Conservation (phyloP, 2,329 filamentous ascomycete genomes). For the Colletotrichum sublineola region DNA sequence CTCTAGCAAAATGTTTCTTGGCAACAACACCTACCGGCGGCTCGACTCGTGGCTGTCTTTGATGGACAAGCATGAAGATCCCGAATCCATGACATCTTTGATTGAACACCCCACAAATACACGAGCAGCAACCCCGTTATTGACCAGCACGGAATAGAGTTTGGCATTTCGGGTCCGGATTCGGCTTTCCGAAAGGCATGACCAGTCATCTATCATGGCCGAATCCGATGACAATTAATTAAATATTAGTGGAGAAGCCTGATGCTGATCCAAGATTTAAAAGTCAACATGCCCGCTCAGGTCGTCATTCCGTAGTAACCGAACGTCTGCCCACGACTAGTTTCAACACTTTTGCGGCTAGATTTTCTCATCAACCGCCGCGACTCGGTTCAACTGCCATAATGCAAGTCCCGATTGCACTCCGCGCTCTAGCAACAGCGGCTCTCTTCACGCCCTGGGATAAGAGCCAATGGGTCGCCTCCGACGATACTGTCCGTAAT, state of each 20-base stretch:
- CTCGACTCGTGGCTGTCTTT: constrained; percentile 12
- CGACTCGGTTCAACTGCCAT: neutral
- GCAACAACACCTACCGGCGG: constrained; percentile 12
- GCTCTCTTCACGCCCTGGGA: constrained; percentile 66
- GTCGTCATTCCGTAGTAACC: too few relatives aligned
- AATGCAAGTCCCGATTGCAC: constrained; percentile 31
- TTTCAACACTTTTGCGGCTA: neutral
- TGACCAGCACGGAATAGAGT: constrained; percentile 25
- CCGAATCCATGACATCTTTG: constrained; percentile 30
- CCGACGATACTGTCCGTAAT: constrained; percentile 82
- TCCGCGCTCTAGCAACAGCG: constrained; percentile 23
- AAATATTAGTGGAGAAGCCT: constrained; percentile 9
- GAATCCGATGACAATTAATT: constrained; percentile 4
- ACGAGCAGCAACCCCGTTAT: constrained; percentile 9
- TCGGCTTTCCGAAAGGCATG: neutral
- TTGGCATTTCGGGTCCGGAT: neutral
- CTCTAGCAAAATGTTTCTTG: constrained; percentile 1
- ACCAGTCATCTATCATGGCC: neutral
- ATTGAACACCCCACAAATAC: constrained; percentile 20
- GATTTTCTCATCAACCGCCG: neutral
- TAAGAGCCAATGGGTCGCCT: constrained; percentile 72
- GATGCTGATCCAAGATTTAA: neutral
- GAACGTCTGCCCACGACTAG: neutral
- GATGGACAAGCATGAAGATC: constrained; percentile 12
- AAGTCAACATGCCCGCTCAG: neutral